Evolutionary conservation across 179 eudicot genomes (phyloP), one percentile per base, ranked within the genome.

Genomic region (Silene noctiflora): DNA sequence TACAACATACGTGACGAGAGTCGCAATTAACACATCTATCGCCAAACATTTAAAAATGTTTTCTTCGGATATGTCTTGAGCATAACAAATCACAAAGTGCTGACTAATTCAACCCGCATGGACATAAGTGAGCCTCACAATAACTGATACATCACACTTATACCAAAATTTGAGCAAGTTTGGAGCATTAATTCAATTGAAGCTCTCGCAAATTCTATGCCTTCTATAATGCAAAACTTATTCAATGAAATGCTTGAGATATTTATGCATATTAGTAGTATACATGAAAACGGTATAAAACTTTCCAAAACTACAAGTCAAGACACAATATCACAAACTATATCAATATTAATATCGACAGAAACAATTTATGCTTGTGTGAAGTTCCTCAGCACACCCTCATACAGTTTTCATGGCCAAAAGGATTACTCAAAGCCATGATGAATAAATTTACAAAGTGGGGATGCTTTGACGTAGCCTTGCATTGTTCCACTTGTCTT

Each of bases 221-320:
- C 25, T 19, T 70, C 60, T 4, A 4, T 6, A 21, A 70, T 14
- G 4, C 1, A 6, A 48, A 70, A 14, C 24, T 22, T 1, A 33
- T 70, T 46, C n/a, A 48, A 29, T 21, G n/a, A 14, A 70, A 46
- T 5, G 25, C 61, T 70, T 22, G 73, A 70, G 20, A 70, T 70
- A 11, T 24, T 70, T 5, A 70, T 24, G 21, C 60, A 21, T 6
- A 3, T 24, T 12, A 70, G n/a, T n/a, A n/a, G n/a, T n/a, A n/a
- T n/a, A 19, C 73, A 70, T 22, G 20, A 1, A 14, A 3, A 1
- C 7, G 48, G 11, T 12, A 10, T 17, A 11, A 70, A 70, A 20
- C 19, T 24, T 44, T 48, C 39, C 13, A 48, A 22, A 10, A 25
- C 35, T 11, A 25, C 60, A 70, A 70, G 73, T 46, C 9, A 39